These are phyloP conservation scores for Jacaranda copaia DNA, from an alignment of 257 asterid species.

Conservation along the genomic window DNA sequence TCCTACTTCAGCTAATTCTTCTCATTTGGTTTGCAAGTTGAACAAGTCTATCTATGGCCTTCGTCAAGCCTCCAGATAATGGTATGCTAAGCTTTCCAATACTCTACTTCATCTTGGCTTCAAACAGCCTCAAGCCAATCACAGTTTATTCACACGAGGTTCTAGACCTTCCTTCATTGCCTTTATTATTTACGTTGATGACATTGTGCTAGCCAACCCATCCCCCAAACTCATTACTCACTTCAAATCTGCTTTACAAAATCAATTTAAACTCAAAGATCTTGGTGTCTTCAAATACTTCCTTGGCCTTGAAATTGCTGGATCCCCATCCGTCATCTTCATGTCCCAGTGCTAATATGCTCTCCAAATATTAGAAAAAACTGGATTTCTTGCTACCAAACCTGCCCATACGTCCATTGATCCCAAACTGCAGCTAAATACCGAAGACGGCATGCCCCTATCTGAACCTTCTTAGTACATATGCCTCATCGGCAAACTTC, in stretches of 20 bases:
- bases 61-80: not conserved
- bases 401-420: not conserved
- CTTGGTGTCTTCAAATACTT: not conserved
- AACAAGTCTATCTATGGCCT: not conserved
- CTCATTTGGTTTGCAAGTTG: not conserved
- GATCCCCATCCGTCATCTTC: not conserved
- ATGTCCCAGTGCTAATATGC: not conserved
- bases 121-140: not conserved
- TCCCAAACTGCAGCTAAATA: not conserved
- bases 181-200: not conserved
- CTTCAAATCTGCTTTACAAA: not conserved
- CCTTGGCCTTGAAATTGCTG: not conserved
- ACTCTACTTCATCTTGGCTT: not conserved
- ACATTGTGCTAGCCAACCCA: not conserved
- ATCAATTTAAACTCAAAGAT: not conserved
- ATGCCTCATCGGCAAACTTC: not conserved
- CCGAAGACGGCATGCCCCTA: not conserved
- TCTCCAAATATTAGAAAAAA: not conserved
- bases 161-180: too few species aligned
- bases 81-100: not conserved
- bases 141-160: not conserved
- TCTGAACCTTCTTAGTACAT: not conserved
- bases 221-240: rapidly evolving
- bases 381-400: not conserved
- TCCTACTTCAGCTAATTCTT: not conserved